Evolutionary conservation across 2,329 filamentous ascomycete genomes (phyloP).

Genomic region (Graphilbum ipis-grandicollis): DNA sequence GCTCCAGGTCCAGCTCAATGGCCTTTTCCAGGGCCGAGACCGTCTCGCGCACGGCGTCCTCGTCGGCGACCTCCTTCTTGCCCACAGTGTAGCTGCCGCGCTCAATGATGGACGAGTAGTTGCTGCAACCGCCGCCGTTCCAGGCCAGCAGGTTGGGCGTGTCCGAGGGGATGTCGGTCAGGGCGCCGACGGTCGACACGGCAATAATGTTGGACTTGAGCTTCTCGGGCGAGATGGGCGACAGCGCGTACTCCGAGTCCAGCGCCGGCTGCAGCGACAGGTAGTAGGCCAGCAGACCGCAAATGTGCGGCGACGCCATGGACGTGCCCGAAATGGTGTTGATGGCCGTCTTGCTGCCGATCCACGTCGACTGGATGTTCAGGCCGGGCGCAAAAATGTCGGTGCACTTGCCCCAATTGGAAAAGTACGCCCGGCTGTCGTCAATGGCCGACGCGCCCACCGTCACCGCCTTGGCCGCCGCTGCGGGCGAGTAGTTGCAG

Average conservation of each 20-base stretch:
- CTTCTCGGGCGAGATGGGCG: slow-evolving; percentile 79
- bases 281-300: slow-evolving; percentile 93
- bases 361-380: slow-evolving; percentile 97
- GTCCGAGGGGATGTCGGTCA: slow-evolving; percentile 66
- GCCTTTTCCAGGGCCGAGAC: slow-evolving; percentile 44
- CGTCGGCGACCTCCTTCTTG: slow-evolving; percentile 3
- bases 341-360: slow-evolving; percentile 84
- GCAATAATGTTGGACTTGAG: slow-evolving; percentile 78
- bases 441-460: slow-evolving; percentile 87
- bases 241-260: slow-evolving; percentile 83
- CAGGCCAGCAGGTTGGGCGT: slow-evolving; percentile 94
- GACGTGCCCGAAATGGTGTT: slow-evolving; percentile 99
- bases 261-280: slow-evolving; percentile 83
- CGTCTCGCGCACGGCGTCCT: slow-evolving; percentile 15
- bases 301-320: slow-evolving; percentile 96
- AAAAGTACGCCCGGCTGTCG: slow-evolving; percentile 98
- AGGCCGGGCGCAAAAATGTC: slow-evolving; percentile 97
- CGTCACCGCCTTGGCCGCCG: slow-evolving; percentile 79
- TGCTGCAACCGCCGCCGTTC: slow-evolving; percentile 91
- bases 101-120: slow-evolving; percentile 71
- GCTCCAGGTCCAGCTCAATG: slow-evolving; percentile 42
- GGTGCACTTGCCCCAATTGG: slow-evolving; percentile 98
- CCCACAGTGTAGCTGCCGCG: slow-evolving; percentile 47
- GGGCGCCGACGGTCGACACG: slow-evolving; percentile 61
- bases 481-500: slow-evolving; percentile 97